phyloP scores from a whole-genome alignment of 2,329 filamentous ascomycete genomes.

The Diaporthe nobilis region DNA sequence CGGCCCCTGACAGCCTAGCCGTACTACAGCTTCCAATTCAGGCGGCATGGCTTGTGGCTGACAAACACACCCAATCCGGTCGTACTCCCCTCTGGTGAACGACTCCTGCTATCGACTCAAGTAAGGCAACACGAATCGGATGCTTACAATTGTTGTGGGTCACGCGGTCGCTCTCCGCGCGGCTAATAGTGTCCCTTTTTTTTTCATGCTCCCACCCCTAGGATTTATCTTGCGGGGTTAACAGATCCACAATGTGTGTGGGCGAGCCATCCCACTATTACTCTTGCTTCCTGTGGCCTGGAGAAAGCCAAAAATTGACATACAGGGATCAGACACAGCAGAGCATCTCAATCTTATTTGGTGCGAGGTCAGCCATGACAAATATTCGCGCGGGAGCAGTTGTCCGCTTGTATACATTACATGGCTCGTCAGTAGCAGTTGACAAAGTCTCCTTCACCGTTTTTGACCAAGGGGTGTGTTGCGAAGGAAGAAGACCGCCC shows the following conservation, averaged over 20 bases:
- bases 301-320: neutral
- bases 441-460: neutral
- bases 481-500: neutral
- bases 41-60: constrained; percentile 16
- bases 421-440: neutral
- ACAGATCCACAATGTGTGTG: constrained; percentile 15
- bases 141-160: constrained; percentile 14
- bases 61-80: constrained; percentile 3
- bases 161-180: constrained; percentile 29
- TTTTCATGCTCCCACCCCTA: constrained; percentile 16
- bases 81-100: neutral
- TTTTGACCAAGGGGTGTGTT: neutral
- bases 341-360: neutral
- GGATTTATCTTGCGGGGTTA: constrained; percentile 30
- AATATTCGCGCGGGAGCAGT: neutral
- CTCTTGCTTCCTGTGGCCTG: constrained; percentile 1
- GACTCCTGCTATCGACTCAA: neutral
- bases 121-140: constrained; percentile 13
- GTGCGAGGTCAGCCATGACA: neutral
- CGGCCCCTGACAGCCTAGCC: neutral
- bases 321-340: neutral
- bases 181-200: constrained; percentile 23
- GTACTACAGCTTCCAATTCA: neutral
- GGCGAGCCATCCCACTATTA: neutral
- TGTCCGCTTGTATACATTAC: neutral